Evolutionary conservation across 106 monocot species (phyloP).

Genomic region (Platanthera guangdongensis): DNA sequence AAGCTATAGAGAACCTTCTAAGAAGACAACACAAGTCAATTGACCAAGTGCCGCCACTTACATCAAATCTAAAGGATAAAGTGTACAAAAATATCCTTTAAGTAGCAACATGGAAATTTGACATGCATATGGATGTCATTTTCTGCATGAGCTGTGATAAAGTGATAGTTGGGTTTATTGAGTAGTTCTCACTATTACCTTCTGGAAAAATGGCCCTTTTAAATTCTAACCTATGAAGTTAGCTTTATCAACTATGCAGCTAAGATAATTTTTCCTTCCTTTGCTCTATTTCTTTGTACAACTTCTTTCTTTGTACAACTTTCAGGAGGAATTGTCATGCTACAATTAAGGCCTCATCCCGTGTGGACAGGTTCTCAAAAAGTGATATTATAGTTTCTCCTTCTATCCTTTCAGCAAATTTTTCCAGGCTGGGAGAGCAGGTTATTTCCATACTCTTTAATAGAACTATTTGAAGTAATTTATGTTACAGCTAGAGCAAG

Average conservation of each 20-base stretch:
- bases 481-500: neutral
- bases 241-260: neutral
- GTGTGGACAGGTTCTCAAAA: constrained; percentile 87
- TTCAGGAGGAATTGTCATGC: constrained; percentile 45
- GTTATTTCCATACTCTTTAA: constrained; percentile 23
- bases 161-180: neutral
- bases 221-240: neutral
- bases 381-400: constrained; percentile 92
- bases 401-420: constrained; percentile 96
- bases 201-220: neutral
- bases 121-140: neutral
- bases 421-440: constrained; percentile 90
- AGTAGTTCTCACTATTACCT: neutral
- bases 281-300: neutral
- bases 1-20: neutral
- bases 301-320: constrained; percentile 13
- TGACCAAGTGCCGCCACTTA: neutral
- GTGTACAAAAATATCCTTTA: neutral
- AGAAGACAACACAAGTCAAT: neutral
- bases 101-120: neutral
- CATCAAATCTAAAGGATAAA: too few relatives aligned
- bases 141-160: neutral
- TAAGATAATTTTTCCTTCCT: neutral
- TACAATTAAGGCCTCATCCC: constrained; percentile 55
- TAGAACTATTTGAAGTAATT: constrained; percentile 1